These are phyloP conservation scores for Skeletonema grethae DNA, from an alignment of 108 stramenopile species.

Conservation along the genomic window DNA sequence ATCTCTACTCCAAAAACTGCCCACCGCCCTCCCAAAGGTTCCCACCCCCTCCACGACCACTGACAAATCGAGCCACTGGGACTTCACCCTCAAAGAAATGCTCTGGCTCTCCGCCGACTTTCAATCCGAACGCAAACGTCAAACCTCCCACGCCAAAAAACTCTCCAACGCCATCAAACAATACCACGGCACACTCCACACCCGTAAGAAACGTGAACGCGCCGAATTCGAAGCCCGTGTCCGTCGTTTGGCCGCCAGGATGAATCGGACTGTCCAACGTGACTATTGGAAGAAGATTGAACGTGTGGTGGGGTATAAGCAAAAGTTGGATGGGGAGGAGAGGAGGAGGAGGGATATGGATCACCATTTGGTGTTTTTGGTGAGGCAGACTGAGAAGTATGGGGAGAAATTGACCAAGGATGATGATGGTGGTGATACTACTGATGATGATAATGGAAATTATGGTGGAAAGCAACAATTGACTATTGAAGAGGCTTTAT, in stretches of 20 bases:
- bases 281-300: conserved; percentile 83
- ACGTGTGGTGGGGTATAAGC: conserved; percentile 81
- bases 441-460: conserved; percentile 18
- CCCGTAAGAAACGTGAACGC: conserved; percentile 45
- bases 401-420: conserved; percentile 46
- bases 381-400: conserved; percentile 85
- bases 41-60: conserved; percentile 13
- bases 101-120: conserved; percentile 79
- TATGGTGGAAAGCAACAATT: conserved; percentile 17
- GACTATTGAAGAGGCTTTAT: conserved; percentile 71
- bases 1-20: background rate
- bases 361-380: conserved; percentile 75
- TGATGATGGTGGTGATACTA: conserved; percentile 4
- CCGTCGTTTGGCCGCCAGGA: conserved; percentile 48
- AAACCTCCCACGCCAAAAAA: conserved; percentile 61
- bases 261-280: conserved; percentile 45
- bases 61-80: conserved; percentile 74
- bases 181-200: conserved; percentile 51
- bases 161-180: conserved; percentile 50
- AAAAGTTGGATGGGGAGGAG: conserved; percentile 66
- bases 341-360: conserved; percentile 82
- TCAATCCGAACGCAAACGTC: conserved; percentile 79
- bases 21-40: background rate
- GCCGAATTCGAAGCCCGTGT: conserved; percentile 60
- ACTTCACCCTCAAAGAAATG: conserved; percentile 80